phyloP scores from a whole-genome alignment of 2,329 filamentous ascomycete genomes.

The Aschersonia sp. region DNA sequence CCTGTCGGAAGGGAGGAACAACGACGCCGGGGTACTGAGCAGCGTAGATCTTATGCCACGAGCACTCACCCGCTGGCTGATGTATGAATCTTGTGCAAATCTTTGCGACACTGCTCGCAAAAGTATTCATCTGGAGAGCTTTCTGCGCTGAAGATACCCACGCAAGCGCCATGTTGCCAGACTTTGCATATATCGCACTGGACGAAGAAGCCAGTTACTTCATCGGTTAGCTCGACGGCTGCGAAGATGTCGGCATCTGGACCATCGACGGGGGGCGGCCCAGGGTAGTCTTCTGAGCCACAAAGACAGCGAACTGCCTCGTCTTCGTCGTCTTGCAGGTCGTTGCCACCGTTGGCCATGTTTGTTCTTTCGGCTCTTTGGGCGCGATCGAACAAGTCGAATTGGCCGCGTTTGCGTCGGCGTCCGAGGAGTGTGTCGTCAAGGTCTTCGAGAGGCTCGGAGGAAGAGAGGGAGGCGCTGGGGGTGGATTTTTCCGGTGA shows the following conservation, averaged over 20 bases:
- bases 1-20: no score
- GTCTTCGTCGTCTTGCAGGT: constrained; percentile 66
- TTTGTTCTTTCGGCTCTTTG: constrained; percentile 27
- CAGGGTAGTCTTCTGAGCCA: constrained; percentile 88
- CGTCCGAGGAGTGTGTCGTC: constrained; percentile 62
- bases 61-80: constrained; percentile 70
- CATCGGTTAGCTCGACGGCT: constrained; percentile 56
- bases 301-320: constrained; percentile 94
- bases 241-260: constrained; percentile 42
- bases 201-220: constrained; percentile 89
- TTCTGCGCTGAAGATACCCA: constrained; percentile 90
- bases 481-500: constrained; percentile 65
- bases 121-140: constrained; percentile 95
- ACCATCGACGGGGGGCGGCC: constrained; percentile 53
- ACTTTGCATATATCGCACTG: constrained; percentile 97
- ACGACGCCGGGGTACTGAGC: no score
- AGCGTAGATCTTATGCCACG: background rate
- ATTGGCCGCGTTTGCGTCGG: constrained; percentile 63
- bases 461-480: constrained; percentile 52
- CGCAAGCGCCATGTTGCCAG: constrained; percentile 96
- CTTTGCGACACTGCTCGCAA: constrained; percentile 86
- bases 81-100: constrained; percentile 72
- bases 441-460: constrained; percentile 50
- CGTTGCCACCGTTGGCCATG: constrained; percentile 50
- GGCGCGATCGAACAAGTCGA: constrained; percentile 40